Evolutionary conservation across 2,329 filamentous ascomycete species (phyloP), one percentile per base, ranked within the genome.

Genomic region (Penicillium sp.): DNA sequence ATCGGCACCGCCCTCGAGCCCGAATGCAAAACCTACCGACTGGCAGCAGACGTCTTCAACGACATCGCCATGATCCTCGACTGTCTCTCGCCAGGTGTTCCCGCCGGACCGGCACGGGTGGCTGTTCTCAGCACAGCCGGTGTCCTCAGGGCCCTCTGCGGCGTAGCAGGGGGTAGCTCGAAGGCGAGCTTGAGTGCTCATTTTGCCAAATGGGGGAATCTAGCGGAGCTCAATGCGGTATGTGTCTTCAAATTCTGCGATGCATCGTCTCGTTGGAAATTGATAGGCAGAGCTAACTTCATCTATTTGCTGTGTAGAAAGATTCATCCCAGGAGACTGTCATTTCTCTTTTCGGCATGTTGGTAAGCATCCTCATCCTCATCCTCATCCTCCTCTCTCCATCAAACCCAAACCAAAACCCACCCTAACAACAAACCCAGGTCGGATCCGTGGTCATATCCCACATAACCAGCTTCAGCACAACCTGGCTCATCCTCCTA

Each of bases 281-380:
- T 22, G 19, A 19, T 9, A 17, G 7, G 2, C 4, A 31, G 15
- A 35, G 45, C 40, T 58, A 26, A 57, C 17, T 5, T 21, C 1
- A 19, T 54, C 35, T 24, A 15, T 34, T 22, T 5, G 13, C 22
- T 48, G 15, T 29, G 41, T 60, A 79, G 73, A 84, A 95, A 78
- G 91, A 97, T 66, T 89, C 89, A 12, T 94, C 87, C 57, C 93
- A 97, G 71, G 93, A 97, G 70, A 97, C 91, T 0, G 82, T 95
- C 19, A 87, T 98, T 49, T 91, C 88, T 2, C 75, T 97, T 24
- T 54, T 95, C 31, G 93, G 93, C 2, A 89, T 97, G 80, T 76
- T 95, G 45, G 77, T 79, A 68, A 64, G 74, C 63, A 37, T 21
- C 24, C 24, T 42, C 26, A 38, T 29, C 26, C 7, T 1, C 15